These are phyloP conservation scores for Vicia villosa DNA, from an alignment of 306 rosid species.

Conservation along the genomic window DNA sequence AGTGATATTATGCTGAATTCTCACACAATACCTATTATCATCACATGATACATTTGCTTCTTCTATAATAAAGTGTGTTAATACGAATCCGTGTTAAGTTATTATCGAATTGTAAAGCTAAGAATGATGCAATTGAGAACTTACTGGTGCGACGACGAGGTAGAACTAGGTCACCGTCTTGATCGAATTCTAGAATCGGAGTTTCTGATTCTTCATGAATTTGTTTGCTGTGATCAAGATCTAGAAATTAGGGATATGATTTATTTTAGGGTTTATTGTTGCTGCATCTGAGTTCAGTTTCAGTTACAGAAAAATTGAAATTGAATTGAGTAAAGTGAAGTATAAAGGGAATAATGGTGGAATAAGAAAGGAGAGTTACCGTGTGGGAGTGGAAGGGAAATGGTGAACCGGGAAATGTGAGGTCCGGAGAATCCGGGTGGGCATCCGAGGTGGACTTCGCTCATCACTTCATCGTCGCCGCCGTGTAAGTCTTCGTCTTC, in stretches of 20 bases:
- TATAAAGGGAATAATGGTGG: background rate
- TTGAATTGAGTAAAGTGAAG: background rate
- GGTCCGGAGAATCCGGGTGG: constrained; percentile 67
- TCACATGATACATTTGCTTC: constrained; percentile 35
- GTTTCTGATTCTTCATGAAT: constrained; percentile 33
- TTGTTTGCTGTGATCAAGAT: constrained; percentile 36
- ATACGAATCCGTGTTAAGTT: background rate
- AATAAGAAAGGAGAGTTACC: constrained; percentile 29
- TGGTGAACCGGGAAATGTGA: constrained; percentile 63
- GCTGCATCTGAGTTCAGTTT: background rate
- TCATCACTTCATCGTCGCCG: constrained; percentile 68
- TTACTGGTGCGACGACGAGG: constrained; percentile 62
- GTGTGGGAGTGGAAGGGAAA: constrained; percentile 47
- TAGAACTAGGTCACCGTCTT: constrained; percentile 84
- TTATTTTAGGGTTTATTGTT: background rate
- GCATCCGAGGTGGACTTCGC: constrained; percentile 92
- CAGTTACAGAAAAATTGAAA: background rate
- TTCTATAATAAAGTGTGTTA: constrained; percentile 7
- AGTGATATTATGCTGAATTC: constrained; percentile 77
- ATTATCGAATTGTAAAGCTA: background rate
- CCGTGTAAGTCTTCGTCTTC: constrained; percentile 22
- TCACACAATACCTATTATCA: constrained; percentile 30
- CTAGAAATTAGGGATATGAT: constrained; percentile 35
- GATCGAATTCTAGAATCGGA: constrained; percentile 48
- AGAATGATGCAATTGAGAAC: background rate